phyloP scores from a whole-genome alignment of 345 rosid genomes.

The Brassica juncea region DNA sequence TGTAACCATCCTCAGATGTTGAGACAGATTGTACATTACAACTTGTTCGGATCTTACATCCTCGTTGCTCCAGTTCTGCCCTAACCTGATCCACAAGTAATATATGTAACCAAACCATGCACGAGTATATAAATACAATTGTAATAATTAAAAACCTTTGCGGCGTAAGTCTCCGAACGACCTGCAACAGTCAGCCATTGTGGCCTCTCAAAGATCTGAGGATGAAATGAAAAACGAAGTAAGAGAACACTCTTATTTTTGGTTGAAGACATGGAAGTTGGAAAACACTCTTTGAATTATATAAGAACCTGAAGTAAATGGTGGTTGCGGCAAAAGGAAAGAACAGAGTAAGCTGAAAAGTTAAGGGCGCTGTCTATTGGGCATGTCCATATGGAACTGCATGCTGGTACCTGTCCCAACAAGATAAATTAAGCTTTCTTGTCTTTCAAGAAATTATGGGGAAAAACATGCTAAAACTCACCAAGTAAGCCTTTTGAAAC shows the following conservation, averaged over 20 bases:
- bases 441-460: not conserved
- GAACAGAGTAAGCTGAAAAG: conserved; percentile 68
- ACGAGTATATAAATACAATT: not conserved
- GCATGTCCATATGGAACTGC: conserved; percentile 79
- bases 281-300: not conserved
- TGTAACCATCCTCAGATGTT: conserved; percentile 44
- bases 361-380: conserved; percentile 58
- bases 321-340: conserved; percentile 72
- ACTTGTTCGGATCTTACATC: conserved; percentile 58
- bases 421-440: not conserved
- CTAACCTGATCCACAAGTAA: conserved; percentile 46
- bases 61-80: conserved; percentile 55
- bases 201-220: conserved; percentile 72
- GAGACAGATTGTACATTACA: conserved; percentile 54
- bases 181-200: conserved; percentile 71
- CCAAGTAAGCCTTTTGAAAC: conserved; percentile 80
- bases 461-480: conserved; percentile 19
- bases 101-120: conserved; percentile 2
- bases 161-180: conserved; percentile 59
- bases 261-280: not conserved
- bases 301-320: conserved; percentile 69
- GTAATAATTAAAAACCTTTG: conserved; percentile 44
- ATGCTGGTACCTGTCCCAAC: conserved; percentile 57
- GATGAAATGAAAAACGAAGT: not conserved
- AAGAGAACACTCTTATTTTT: not conserved